A percentile compares a stretch with the other conserved stretches of the same genome.
Conservation (phyloP, 2,329 filamentous ascomycete genomes). For the Penicillium decumbens region DNA sequence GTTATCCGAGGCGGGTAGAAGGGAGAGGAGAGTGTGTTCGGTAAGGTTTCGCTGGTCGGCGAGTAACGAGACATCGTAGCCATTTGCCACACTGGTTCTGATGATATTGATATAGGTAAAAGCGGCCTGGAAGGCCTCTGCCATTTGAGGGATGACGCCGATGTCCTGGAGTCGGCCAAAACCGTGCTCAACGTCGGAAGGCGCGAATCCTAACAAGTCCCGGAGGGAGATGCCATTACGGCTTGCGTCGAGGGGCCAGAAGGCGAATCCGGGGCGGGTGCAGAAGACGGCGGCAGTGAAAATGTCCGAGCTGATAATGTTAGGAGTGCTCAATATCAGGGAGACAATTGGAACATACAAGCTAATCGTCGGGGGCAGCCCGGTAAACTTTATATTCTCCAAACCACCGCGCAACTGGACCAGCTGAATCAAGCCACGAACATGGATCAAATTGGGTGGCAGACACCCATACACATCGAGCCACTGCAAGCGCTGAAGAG, state of each 20-base stretch:
- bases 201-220: constrained; percentile 25
- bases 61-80: constrained; percentile 24
- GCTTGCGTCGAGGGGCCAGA: constrained; percentile 22
- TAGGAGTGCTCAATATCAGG: constrained; percentile 1
- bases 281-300: constrained; percentile 26
- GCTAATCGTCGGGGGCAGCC: constrained; percentile 36
- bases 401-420: constrained; percentile 37
- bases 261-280: constrained; percentile 24
- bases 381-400: constrained; percentile 33
- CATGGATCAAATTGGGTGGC: constrained; percentile 34
- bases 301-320: constrained; percentile 25
- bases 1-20: constrained; percentile 27
- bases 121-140: constrained; percentile 31
- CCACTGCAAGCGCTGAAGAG: constrained; percentile 36
- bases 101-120: constrained; percentile 30
- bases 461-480: constrained; percentile 35
- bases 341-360: constrained; percentile 28
- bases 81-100: constrained; percentile 19
- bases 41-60: constrained; percentile 40
- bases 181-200: constrained; percentile 23
- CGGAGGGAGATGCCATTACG: constrained; percentile 20
- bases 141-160: constrained; percentile 28
- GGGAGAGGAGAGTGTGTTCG: constrained; percentile 34
- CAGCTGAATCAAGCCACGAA: constrained; percentile 34
- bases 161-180: constrained; percentile 23